These are phyloP conservation scores for Endothia cerciana DNA, from an alignment of 2,329 filamentous ascomycete species.

Conservation along the genomic window DNA sequence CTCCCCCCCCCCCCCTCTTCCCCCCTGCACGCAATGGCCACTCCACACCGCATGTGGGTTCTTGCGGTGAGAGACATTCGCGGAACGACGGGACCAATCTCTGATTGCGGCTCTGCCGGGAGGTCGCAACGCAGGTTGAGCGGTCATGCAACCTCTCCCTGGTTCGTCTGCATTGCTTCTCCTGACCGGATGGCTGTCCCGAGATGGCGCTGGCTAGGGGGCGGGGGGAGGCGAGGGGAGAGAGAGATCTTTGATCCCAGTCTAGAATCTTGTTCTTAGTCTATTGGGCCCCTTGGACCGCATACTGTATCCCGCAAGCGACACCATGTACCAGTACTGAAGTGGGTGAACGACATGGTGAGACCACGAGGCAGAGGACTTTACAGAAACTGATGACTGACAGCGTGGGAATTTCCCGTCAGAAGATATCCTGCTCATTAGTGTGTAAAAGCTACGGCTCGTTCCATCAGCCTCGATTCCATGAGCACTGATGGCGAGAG, in stretches of 20 bases:
- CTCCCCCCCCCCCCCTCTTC: no score
- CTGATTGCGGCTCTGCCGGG: constrained; percentile 1
- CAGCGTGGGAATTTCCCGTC: not conserved
- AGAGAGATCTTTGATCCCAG: not conserved
- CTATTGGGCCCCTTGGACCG: no score
- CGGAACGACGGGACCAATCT: not conserved
- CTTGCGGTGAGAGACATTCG: not conserved
- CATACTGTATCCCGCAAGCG: no score
- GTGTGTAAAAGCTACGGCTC: not conserved
- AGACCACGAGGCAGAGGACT: not conserved
- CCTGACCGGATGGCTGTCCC: not conserved
- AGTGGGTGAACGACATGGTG: not conserved
- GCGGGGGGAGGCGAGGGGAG: not conserved
- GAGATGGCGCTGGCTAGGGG: not conserved
- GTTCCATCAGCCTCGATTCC: not conserved
- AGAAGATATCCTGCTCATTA: not conserved
- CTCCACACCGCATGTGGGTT: not conserved
- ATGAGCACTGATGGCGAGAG: not conserved
- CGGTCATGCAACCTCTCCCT: not conserved
- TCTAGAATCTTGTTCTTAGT: not conserved
- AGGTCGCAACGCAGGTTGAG: not conserved
- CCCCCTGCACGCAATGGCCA: not conserved
- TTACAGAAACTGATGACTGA: not conserved
- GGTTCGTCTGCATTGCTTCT: not conserved
- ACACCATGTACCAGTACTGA: not conserved